Conservation (phyloP, 768 basidiomycete genomes). For the Rossbeevera mucosa region DNA sequence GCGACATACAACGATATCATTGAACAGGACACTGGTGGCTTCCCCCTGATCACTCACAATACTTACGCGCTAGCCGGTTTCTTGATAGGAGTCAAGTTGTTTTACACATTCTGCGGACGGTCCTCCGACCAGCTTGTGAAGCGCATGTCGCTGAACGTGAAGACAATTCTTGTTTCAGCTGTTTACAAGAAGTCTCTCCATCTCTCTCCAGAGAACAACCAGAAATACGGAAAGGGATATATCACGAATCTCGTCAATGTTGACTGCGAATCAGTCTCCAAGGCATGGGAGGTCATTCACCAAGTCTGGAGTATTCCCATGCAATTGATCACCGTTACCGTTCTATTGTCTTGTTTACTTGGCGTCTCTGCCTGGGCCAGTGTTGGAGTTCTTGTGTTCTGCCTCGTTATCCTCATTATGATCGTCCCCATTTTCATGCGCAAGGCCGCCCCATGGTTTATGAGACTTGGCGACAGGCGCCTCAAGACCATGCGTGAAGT, state of each 20-base stretch:
- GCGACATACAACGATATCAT: conserved; percentile 19
- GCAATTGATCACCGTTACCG: conserved; percentile 19
- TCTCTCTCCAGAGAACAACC: conserved; percentile 23
- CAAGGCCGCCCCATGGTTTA: conserved; percentile 27
- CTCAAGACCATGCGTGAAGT: conserved; percentile 28
- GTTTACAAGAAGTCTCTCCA: conserved; percentile 31
- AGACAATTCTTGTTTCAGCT: conserved; percentile 27
- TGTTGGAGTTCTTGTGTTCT: conserved; percentile 23
- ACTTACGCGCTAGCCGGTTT: conserved; percentile 24
- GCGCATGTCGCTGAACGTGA: conserved; percentile 28
- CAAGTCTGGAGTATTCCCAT: conserved; percentile 28
- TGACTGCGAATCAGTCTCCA: conserved; percentile 28
- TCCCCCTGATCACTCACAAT: conserved; percentile 24
- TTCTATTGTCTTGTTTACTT: conserved; percentile 24
- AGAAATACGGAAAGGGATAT: conserved; percentile 25
- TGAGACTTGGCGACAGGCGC: conserved; percentile 26
- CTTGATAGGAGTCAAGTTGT: conserved; percentile 23
- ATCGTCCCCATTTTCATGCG: conserved; percentile 31
- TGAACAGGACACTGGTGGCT: conserved; percentile 24
- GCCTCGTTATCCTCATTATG: conserved; percentile 25
- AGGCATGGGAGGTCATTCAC: conserved; percentile 26
- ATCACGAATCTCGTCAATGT: conserved; percentile 31
- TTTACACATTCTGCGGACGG: conserved; percentile 25
- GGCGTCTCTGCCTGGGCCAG: conserved; percentile 29
- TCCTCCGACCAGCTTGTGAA: conserved; percentile 28